phyloP scores from a whole-genome alignment of 805 yeast genomes.

The Candida germanica region DNA sequence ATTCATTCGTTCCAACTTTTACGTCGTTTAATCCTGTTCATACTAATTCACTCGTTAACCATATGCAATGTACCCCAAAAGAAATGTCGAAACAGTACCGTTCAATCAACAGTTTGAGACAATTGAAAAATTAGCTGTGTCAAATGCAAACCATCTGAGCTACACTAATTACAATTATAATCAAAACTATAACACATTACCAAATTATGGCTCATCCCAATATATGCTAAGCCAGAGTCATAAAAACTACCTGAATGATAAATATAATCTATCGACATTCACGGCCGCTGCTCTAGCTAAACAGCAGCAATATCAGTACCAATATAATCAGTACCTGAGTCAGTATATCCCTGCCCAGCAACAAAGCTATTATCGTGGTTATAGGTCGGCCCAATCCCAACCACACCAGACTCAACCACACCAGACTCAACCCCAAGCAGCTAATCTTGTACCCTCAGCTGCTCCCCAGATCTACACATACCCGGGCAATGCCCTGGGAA shows the following conservation, averaged over 20 bases:
- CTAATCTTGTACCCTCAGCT: neutral
- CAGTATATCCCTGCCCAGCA: conserved; percentile 1
- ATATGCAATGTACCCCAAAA: conserved; percentile 18
- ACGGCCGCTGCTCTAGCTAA: conserved; percentile 33
- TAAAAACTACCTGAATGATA: conserved; percentile 11
- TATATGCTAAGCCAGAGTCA: conserved; percentile 12
- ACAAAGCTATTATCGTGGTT: neutral
- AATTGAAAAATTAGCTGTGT: conserved; percentile 15
- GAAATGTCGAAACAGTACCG: conserved; percentile 24
- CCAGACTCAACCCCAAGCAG: no score
- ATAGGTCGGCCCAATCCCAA: neutral
- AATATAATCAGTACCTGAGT: conserved; percentile 7
- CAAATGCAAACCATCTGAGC: conserved; percentile 1
- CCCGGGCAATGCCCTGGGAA: no score
- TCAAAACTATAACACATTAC: conserved; percentile 11
- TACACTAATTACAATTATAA: conserved; percentile 2
- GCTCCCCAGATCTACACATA: neutral
- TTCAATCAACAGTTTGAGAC: conserved; percentile 28
- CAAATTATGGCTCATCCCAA: conserved; percentile 5
- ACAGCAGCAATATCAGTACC: conserved; percentile 19
- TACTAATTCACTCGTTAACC: no score
- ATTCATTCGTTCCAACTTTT: neutral
- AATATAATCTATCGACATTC: conserved; percentile 26
- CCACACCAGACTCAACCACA: neutral
- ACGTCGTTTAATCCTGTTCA: no score